Evolutionary conservation across 192 early-diverging fungal species (phyloP).

Genomic region (Backusella psychrophila): DNA sequence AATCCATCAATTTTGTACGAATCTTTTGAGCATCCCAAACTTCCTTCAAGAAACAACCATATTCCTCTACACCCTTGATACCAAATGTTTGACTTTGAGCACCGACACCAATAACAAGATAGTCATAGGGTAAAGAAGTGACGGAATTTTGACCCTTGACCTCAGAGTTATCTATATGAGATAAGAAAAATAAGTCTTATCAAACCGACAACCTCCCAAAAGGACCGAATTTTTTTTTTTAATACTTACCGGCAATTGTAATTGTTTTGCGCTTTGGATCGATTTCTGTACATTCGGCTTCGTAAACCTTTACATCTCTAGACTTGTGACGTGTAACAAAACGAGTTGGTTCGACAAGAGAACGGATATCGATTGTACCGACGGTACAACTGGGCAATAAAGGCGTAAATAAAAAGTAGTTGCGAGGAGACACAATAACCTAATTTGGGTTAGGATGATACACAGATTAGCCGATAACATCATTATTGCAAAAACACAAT

Average conservation of each 20-base stretch:
- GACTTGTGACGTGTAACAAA: conserved; percentile 85
- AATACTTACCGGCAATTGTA: conserved; percentile 67
- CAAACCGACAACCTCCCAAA: too few species aligned
- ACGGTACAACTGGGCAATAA: conserved; percentile 75
- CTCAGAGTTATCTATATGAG: conserved; percentile 60
- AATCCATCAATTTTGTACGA: conserved; percentile 73
- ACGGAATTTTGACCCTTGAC: conserved; percentile 56
- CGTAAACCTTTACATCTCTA: conserved; percentile 81
- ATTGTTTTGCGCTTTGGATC: conserved; percentile 77
- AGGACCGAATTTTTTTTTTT: too few species aligned
- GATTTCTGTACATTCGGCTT: conserved; percentile 87
- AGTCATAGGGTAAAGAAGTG: conserved; percentile 68
- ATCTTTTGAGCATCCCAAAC: conserved; percentile 79
- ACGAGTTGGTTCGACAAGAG: conserved; percentile 85
- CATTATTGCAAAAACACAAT: background rate
- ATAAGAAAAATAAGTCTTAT: background rate
- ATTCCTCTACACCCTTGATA: conserved; percentile 71
- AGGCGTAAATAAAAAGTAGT: conserved; percentile 86
- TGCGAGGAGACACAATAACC: conserved; percentile 71
- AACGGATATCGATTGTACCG: conserved; percentile 83
- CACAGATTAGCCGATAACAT: background rate
- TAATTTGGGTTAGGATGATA: conserved; percentile 5
- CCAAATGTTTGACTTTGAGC: conserved; percentile 81
- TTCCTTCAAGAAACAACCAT: conserved; percentile 76
- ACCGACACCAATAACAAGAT: conserved; percentile 71